Conservation (phyloP, 2,329 filamentous ascomycete genomes). For the Huntiella moniliformis region DNA sequence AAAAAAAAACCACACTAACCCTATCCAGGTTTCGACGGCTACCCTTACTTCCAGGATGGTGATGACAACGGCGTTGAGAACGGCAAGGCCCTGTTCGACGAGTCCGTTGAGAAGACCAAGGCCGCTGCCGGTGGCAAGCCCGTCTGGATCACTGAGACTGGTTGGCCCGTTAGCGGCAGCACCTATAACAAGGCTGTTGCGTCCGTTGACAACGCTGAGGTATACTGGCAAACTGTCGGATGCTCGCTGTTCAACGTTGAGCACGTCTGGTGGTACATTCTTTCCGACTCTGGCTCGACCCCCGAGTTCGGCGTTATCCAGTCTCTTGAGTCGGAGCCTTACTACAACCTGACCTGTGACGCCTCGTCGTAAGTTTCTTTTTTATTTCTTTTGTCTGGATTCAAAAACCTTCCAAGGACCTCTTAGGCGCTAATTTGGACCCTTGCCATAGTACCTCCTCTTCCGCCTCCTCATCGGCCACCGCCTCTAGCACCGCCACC, state of each 20-base stretch:
- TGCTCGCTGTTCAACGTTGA: conserved; percentile 48
- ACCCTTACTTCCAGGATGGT: conserved; percentile 65
- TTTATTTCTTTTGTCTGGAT: conserved; percentile 4
- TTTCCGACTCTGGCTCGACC: conserved; percentile 44
- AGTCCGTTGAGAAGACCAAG: conserved; percentile 42
- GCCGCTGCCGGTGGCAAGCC: conserved; percentile 44
- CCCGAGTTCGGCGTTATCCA: conserved; percentile 55
- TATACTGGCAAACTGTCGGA: conserved; percentile 64
- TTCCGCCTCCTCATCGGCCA: conserved; percentile 1
- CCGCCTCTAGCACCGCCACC: not conserved
- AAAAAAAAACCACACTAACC: not conserved
- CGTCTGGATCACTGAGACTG: conserved; percentile 78
- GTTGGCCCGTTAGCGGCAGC: conserved; percentile 60
- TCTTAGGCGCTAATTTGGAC: no score
- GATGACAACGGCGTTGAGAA: conserved; percentile 46
- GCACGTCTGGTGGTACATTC: conserved; percentile 61
- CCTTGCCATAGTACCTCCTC: conserved; percentile 6
- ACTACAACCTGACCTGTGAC: conserved; percentile 45
- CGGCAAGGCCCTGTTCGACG: conserved; percentile 47
- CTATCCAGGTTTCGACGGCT: conserved; percentile 47
- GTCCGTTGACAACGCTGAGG: conserved; percentile 47
- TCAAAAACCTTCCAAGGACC: not conserved
- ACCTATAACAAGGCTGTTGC: conserved; percentile 43
- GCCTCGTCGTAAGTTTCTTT: conserved; percentile 14
- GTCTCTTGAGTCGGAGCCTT: conserved; percentile 31